Base-by-base conservation (phyloP, 495 filamentous ascomycete genomes). In the Achaetomiella virescens region DNA sequence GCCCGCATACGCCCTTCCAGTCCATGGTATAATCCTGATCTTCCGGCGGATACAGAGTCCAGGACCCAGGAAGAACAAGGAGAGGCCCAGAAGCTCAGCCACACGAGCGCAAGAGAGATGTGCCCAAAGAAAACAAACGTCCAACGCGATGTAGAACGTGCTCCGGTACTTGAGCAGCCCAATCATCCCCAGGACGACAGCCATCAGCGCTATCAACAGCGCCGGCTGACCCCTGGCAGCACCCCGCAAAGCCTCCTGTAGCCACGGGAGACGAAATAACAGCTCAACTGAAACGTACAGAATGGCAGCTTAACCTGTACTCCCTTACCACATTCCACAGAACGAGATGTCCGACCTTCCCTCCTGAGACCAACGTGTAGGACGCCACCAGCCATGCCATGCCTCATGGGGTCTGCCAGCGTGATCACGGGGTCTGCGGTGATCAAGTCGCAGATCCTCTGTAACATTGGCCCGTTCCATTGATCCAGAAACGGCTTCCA, bases 141-240 rank as follows among this genome's bases (percentile, higher is more conserved):
- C 51, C 24, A 70, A 48, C 31, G 64, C 64, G n/a, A 70, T 67
- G 40, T 51, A 67, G 46, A 70, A 54, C 5, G 40, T 58, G 18
- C 64, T 66, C 25, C 66, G 48, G 29, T 61, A 63, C 46, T 33
- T 51, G 1, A 69, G 50, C 11, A 69, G 11, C n/a, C 41, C 52
- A 40, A 9, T 8, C 8, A 64, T 61, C 1, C 33, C 53, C 1
- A 58, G 60, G 1, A 58, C 59, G 6, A 37, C 38, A 1, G 11
- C 41, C 12, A 48, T 6, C 0, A 61, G 0, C 0, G 35, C 9
- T 7, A 63, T 0, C 37, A 68, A 35, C 52, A 67, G 15, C 0
- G 58, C 59, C 24, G 59, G 60, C 54, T 63, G 60, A 0, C 66
- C 64, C 1, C 1, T 17, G 6, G 36, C 15, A 10, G 64, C 64